Percentiles rank a stretch among this genome's conserved stretches.
Evolutionary conservation across 768 basidiomycete species (phyloP).

Genomic region (Xanthoconium stramineum): DNA sequence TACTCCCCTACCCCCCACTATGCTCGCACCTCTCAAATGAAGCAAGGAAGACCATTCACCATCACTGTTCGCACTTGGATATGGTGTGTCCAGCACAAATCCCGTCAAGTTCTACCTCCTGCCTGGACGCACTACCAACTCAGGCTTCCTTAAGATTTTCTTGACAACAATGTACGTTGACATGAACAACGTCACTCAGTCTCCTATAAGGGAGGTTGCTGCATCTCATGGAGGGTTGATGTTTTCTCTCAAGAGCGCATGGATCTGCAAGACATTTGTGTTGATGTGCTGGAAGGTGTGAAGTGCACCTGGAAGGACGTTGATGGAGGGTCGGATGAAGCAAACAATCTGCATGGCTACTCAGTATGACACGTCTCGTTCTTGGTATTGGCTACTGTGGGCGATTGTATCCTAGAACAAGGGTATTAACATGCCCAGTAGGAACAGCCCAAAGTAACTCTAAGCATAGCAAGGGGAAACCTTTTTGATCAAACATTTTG

Average conservation of each 20-base stretch:
- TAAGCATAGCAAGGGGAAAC: too few relatives aligned
- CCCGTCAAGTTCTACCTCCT: conserved; percentile 17
- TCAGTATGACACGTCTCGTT: too few relatives aligned
- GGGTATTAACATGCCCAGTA: too few relatives aligned
- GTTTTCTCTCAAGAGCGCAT: conserved; percentile 1
- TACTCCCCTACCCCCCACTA: conserved; percentile 1
- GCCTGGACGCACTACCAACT: not conserved
- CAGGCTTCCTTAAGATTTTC: conserved; percentile 23
- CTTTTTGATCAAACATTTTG: too few relatives aligned
- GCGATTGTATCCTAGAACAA: too few relatives aligned
- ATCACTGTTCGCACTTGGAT: conserved; percentile 18
- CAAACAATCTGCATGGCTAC: too few relatives aligned
- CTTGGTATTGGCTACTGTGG: too few relatives aligned
- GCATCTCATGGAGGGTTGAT: not conserved
- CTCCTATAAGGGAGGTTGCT: not conserved
- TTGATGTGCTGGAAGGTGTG: conserved; percentile 11
- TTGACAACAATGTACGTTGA: conserved; percentile 19
- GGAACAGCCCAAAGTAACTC: too few relatives aligned
- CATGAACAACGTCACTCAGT: conserved; percentile 13
- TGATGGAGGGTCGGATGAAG: not conserved
- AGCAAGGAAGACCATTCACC: not conserved
- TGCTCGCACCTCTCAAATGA: conserved; percentile 9
- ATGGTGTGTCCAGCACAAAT: conserved; percentile 18
- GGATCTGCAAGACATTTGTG: conserved; percentile 20
- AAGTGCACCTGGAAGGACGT: not conserved